Conservation (phyloP, 202 grass and related monocot species). For the Setaria italica region DNA sequence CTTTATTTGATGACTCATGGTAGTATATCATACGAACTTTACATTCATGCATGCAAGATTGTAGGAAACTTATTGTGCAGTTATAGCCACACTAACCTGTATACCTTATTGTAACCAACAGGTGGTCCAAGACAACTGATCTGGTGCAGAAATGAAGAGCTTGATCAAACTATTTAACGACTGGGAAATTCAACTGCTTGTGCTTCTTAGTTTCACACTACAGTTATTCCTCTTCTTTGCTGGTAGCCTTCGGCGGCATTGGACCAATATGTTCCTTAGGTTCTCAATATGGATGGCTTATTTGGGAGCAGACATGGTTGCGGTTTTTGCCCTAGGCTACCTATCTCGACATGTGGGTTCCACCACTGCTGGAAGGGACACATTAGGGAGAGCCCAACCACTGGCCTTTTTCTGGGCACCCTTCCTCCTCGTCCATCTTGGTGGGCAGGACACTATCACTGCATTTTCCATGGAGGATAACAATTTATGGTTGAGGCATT, state of each 20-base stretch:
- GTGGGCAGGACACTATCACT: not conserved
- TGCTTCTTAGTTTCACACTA: constrained; percentile 24
- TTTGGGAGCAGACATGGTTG: constrained; percentile 29
- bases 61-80: not conserved
- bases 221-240: constrained; percentile 41
- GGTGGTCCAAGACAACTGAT: not conserved
- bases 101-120: not conserved
- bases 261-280: not conserved
- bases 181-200: constrained; percentile 30
- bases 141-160: not conserved
- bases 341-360: not conserved
- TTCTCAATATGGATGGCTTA: constrained; percentile 6
- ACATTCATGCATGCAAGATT: not conserved
- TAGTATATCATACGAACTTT: not conserved
- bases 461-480: not conserved
- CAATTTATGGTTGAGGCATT: constrained; percentile 22
- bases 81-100: not conserved
- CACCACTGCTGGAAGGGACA: not conserved
- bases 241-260: not conserved
- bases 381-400: not conserved
- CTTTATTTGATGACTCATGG: too few species aligned
- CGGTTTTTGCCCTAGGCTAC: constrained; percentile 28
- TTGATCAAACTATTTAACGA: not conserved
- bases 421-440: not conserved
- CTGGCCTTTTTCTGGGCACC: not conserved